Evolutionary conservation across 2,329 filamentous ascomycete species (phyloP).

Genomic region (Cordyceps pruinosa): DNA sequence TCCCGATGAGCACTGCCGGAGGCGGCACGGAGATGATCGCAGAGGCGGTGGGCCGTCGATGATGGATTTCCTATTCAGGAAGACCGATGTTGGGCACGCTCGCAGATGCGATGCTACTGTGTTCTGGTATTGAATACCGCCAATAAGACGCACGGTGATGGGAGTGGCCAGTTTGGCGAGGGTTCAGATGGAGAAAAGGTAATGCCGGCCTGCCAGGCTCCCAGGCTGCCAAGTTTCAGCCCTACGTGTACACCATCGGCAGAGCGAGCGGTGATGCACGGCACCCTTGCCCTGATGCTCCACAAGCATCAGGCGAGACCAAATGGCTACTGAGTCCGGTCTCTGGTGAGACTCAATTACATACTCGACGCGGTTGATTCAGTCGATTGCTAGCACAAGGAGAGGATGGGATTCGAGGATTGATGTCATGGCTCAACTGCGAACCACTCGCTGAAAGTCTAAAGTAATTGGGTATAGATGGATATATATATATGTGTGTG

Average conservation of each 20-base stretch:
- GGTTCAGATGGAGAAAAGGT: background rate
- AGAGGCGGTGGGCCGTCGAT: background rate
- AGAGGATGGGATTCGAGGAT: background rate
- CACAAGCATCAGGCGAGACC: background rate
- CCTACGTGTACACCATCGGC: too few species aligned
- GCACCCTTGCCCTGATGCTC: background rate
- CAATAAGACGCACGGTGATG: background rate
- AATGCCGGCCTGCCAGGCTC: background rate
- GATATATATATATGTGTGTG: background rate
- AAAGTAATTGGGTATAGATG: background rate
- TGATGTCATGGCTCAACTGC: background rate
- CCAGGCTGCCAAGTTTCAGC: too few species aligned
- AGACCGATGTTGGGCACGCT: background rate
- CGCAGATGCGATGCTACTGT: background rate
- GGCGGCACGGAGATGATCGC: background rate
- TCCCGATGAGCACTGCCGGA: background rate
- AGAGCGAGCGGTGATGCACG: too few species aligned
- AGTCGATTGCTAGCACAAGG: too few species aligned
- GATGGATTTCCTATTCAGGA: slow-evolving; percentile 5
- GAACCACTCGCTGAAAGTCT: background rate
- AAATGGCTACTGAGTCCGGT: background rate
- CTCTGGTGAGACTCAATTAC: background rate
- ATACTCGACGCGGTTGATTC: background rate
- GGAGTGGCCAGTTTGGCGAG: background rate
- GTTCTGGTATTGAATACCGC: background rate